Percentiles rank a stretch among this genome's conserved stretches.
phyloP scores from a whole-genome alignment of 2,329 filamentous ascomycete species.

The Botrytis aclada region DNA sequence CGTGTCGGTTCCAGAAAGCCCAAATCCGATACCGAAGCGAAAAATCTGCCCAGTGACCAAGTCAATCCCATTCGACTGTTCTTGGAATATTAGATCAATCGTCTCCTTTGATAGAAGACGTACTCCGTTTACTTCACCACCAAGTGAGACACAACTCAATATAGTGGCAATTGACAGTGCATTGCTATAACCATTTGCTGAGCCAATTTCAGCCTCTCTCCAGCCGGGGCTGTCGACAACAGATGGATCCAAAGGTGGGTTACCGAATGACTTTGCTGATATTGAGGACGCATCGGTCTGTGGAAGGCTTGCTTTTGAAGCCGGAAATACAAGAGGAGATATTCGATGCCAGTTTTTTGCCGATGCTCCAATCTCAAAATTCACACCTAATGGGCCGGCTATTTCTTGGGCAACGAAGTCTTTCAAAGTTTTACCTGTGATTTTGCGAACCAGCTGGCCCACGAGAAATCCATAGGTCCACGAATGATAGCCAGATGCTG shows the following conservation, averaged over 20 bases:
- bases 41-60: not conserved
- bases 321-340: slow-evolving; percentile 10
- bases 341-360: slow-evolving; percentile 17
- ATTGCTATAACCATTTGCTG: slow-evolving; percentile 46
- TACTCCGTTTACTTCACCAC: not conserved
- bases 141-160: not conserved
- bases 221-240: slow-evolving; percentile 25
- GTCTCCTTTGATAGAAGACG: not conserved
- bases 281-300: not conserved
- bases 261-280: not conserved
- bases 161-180: slow-evolving; percentile 41
- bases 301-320: not conserved
- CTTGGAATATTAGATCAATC: slow-evolving; percentile 6
- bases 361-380: slow-evolving; percentile 19
- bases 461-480: slow-evolving; percentile 43
- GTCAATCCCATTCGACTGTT: not conserved
- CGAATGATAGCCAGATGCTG: slow-evolving; percentile 44
- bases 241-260: not conserved
- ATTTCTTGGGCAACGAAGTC: slow-evolving; percentile 41
- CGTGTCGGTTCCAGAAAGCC: slow-evolving; percentile 34
- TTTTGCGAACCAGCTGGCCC: slow-evolving; percentile 44
- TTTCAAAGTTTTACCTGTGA: slow-evolving; percentile 42
- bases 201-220: slow-evolving; percentile 43
- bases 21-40: not conserved
- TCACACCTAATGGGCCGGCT: not conserved